Evolutionary conservation across 352 stramenopile genomes (phyloP).

Genomic region (Globisporangium carolinianum): DNA sequence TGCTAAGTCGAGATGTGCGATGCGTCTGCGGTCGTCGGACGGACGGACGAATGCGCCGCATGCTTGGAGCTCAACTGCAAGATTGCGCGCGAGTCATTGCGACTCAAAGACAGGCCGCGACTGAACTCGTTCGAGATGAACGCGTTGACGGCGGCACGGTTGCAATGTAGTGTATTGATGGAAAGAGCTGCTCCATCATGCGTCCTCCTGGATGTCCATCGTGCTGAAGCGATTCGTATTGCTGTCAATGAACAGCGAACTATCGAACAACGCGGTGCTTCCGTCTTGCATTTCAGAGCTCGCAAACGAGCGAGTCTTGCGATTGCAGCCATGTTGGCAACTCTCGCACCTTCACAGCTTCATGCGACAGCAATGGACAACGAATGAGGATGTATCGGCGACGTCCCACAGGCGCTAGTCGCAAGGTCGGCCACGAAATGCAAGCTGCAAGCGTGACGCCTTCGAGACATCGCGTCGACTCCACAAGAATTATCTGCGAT

Average conservation of each 20-base stretch:
- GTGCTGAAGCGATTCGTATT: neutral
- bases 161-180: too few species aligned
- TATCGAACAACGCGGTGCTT: neutral
- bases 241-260: neutral
- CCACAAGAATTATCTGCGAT: neutral
- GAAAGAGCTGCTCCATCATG: too few species aligned
- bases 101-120: neutral
- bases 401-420: neutral
- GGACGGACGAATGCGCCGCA: neutral
- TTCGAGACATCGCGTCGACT: slow-evolving; percentile 8
- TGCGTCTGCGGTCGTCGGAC: neutral
- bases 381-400: too few species aligned
- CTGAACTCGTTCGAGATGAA: neutral
- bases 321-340: neutral
- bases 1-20: neutral
- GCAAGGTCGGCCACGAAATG: neutral
- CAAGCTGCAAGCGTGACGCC: slow-evolving; percentile 12
- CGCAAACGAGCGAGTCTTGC: neutral
- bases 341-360: too few species aligned
- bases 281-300: neutral
- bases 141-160: too few species aligned
- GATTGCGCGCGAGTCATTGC: neutral
- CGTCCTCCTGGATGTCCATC: neutral
- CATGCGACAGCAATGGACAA: too few species aligned
- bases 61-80: slow-evolving; percentile 1